Evolutionary conservation across 2,329 filamentous ascomycete species (phyloP).

Genomic region (Lanzia echinophila): DNA sequence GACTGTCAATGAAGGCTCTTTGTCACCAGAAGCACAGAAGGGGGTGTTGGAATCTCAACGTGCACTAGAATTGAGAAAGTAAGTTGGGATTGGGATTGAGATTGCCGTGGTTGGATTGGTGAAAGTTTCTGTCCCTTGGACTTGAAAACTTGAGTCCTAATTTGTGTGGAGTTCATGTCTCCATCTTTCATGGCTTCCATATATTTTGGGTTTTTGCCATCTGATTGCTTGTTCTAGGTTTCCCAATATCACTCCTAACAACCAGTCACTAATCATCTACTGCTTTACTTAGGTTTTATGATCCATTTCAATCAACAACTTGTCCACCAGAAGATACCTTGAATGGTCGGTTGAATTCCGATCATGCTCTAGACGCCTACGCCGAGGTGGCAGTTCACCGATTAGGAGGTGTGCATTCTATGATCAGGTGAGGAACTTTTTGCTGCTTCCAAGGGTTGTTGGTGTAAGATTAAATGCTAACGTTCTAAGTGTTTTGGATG

Average conservation of each 20-base stretch:
- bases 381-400: conserved; percentile 45
- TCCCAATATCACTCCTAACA: not conserved
- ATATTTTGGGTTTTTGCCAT: too few relatives aligned
- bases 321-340: conserved; percentile 12
- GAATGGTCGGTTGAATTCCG: conserved; percentile 24
- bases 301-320: conserved; percentile 14
- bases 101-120: not conserved
- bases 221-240: not conserved
- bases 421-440: conserved; percentile 23
- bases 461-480: not conserved
- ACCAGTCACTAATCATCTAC: not conserved
- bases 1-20: not conserved
- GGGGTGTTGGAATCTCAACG: conserved; percentile 8
- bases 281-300: conserved; percentile 21
- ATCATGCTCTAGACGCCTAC: conserved; percentile 31
- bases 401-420: conserved; percentile 22
- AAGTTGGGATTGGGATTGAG: conserved; percentile 7
- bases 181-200: too few relatives aligned
- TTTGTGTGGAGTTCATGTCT: too few relatives aligned
- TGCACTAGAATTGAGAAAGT: conserved; percentile 28
- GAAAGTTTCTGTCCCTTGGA: not conserved
- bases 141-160: not conserved
- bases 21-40: conserved; percentile 18
- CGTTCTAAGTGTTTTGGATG: conserved; percentile 6
- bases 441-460: not conserved